Evolutionary conservation across 345 rosid species (phyloP).

Genomic region (Hirschfeldia incana): DNA sequence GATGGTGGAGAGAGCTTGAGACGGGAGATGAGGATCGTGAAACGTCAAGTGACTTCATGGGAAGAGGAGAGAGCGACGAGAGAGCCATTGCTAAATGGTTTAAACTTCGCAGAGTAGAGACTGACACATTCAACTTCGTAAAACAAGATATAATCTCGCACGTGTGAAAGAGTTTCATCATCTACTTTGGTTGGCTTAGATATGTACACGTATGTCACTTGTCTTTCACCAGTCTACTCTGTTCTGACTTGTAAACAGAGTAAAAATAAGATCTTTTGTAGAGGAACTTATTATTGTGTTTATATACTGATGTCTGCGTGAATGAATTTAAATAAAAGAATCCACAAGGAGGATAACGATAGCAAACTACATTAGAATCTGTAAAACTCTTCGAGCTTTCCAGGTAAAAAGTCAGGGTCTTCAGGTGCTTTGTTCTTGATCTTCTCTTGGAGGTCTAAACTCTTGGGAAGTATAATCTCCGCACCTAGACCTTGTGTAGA

Average conservation of each 20-base stretch:
- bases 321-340: too few relatives aligned
- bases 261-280: neutral
- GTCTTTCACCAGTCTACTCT: neutral
- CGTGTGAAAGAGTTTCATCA: slow-evolving; percentile 25
- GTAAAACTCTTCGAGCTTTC: slow-evolving; percentile 32
- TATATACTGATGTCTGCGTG: neutral
- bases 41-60: slow-evolving; percentile 27
- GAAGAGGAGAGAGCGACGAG: slow-evolving; percentile 35
- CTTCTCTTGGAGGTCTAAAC: slow-evolving; percentile 67
- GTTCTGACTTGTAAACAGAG: neutral
- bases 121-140: neutral
- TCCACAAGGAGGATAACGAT: neutral
- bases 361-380: slow-evolving; percentile 14
- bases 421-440: slow-evolving; percentile 51
- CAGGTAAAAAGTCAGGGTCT: slow-evolving; percentile 57
- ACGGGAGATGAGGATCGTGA: slow-evolving; percentile 22
- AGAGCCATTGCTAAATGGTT: slow-evolving; percentile 32
- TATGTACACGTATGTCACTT: slow-evolving; percentile 28
- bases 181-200: slow-evolving; percentile 30
- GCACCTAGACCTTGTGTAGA: slow-evolving; percentile 53
- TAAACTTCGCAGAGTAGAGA: slow-evolving; percentile 10
- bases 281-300: too few relatives aligned
- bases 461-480: slow-evolving; percentile 79
- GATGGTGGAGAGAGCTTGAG: slow-evolving; percentile 16
- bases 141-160: slow-evolving; percentile 18